Percentiles rank a stretch among this genome's conserved stretches.
Conservation (phyloP, 139 green algal genomes). For the Chlamydomonas eustigma region DNA sequence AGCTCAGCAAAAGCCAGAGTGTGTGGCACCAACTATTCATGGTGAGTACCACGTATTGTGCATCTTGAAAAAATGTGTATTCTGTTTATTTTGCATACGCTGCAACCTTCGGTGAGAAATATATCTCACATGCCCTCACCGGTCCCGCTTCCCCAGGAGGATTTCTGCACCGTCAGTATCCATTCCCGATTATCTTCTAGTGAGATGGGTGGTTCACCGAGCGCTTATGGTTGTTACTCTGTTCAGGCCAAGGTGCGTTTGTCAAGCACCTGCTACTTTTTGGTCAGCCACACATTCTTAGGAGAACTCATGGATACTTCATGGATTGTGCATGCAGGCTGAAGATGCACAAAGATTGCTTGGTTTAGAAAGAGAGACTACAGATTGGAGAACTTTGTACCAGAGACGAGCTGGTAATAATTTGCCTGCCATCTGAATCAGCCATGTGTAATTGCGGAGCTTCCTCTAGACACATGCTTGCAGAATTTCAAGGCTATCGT, state of each 20-base stretch:
- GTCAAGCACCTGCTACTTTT: background rate
- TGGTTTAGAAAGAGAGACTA: background rate
- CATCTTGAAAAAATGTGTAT: background rate
- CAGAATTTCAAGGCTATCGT: no score
- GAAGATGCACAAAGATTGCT: constrained; percentile 10
- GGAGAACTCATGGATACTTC: background rate
- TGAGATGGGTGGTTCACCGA: constrained; percentile 13
- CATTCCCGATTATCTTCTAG: constrained; percentile 7
- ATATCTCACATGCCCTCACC: background rate
- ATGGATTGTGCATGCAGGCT: background rate
- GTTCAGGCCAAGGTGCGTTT: background rate
- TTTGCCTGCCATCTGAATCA: background rate
- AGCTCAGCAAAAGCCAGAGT: background rate
- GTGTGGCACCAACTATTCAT: background rate
- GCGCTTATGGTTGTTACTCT: background rate
- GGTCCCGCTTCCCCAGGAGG: background rate
- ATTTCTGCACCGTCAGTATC: background rate
- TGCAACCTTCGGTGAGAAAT: background rate
- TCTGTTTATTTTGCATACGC: background rate
- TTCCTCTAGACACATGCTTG: no score
- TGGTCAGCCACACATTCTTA: background rate
- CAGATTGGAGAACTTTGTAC: background rate
- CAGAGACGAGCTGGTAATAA: background rate
- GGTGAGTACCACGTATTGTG: constrained; percentile 1
- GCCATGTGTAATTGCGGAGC: background rate